These are phyloP conservation scores for Leucaena leucocephala DNA, from an alignment of 306 rosid species.

Conservation along the genomic window DNA sequence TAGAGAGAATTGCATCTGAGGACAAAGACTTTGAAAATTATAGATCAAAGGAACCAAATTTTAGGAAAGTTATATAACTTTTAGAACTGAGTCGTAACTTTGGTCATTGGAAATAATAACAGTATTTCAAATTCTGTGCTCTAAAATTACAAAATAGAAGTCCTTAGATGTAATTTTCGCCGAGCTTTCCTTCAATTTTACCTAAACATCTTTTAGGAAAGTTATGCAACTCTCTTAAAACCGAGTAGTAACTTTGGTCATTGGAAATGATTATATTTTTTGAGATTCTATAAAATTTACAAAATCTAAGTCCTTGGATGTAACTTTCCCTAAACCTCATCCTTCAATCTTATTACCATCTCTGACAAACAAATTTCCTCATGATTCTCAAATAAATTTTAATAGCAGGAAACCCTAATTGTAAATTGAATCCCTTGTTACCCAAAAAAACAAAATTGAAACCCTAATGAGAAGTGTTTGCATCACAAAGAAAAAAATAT, in stretches of 20 bases:
- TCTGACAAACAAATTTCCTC: not conserved
- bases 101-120: not conserved
- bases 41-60: not conserved
- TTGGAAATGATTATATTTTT: not conserved
- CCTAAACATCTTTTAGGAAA: not conserved
- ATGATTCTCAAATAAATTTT: not conserved
- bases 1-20: not conserved
- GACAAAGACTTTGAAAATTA: not conserved
- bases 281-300: not conserved
- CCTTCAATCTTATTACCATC: not conserved
- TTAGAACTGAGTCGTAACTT: not conserved
- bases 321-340: not conserved
- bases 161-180: not conserved
- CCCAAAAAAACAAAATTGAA: not conserved
- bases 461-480: not conserved
- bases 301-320: not conserved
- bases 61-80: not conserved
- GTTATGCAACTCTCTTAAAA: not conserved
- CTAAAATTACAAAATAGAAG: not conserved
- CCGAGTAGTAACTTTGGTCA: not conserved
- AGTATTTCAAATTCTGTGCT: not conserved
- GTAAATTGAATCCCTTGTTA: not conserved
- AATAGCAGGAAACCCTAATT: not conserved
- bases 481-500: constrained; percentile 18
- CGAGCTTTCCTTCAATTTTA: not conserved